Base-by-base conservation (phyloP, 768 basidiomycete genomes). In the Boletus sensibilis region DNA sequence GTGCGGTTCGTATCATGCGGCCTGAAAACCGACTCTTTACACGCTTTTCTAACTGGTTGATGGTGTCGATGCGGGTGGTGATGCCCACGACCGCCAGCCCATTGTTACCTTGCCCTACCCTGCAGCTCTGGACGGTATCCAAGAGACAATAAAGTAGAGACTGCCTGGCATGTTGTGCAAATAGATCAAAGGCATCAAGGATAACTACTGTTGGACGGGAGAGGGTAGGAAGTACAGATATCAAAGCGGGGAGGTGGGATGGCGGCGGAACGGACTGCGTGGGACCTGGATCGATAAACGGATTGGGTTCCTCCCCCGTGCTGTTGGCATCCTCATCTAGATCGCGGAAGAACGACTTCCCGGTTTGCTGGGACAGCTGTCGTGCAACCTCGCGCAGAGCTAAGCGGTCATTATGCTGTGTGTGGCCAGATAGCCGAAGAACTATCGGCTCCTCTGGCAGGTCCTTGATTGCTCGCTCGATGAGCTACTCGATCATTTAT, bases 21-120 rank as follows among this genome's bases (percentile, higher is more conserved):
- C 94, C 93, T 2, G 95, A 98, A 74, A 98, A 99, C 4, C 97
- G 84, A 61, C 94, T 97, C 73, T 98, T 97, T 48, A 99, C 97
- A 42, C 97, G 82, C 71, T 99, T 99, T 71, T 99, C 97, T 18
- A 99, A 78, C 3, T 90, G 74, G 59, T 91, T 89, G 56, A 98
- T 81, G 18, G 92, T 89, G 64, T 98, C 94, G 23, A 95, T 80
- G 10, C 94, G 85, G 33, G 85, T 86, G 1, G 94, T 94, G 12
- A 94, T 72, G 9, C 97, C 97, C 35, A 99, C 76, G 34, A 99
- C 86, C 0, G 88, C 89, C 21, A 97, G 72, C 3, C 94, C 94
- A 58, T 82, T 84, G 62, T 68, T 82, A 13, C 76, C 78, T 43
- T 75, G 71, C 18, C 79, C 79, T 3, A 85, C 80, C 55, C 87